Conservation (phyloP, 78 protist species). For the Emiliania huxleyi region DNA sequence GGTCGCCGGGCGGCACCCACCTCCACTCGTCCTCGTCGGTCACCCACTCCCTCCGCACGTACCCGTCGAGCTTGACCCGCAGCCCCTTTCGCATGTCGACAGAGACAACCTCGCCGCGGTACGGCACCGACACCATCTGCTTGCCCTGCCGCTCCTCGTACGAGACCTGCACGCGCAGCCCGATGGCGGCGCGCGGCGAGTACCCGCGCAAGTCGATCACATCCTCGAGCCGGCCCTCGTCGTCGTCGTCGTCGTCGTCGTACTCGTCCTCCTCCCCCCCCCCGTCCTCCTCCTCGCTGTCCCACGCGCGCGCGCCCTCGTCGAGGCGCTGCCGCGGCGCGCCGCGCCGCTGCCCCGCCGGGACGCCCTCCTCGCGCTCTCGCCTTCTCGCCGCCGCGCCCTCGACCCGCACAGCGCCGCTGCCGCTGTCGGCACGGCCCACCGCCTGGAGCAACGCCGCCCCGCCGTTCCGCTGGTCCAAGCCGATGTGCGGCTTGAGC, state of each 20-base stretch:
- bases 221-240: neutral
- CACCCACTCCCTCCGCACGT: constrained; percentile 24
- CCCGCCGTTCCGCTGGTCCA: neutral
- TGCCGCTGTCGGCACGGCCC: neutral
- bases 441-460: neutral
- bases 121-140: neutral
- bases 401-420: neutral
- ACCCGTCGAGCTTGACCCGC: constrained; percentile 20
- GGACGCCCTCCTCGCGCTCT: neutral
- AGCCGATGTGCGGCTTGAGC: neutral
- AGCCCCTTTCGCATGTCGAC: neutral
- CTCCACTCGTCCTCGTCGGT: constrained; percentile 21
- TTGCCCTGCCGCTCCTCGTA: constrained; percentile 26
- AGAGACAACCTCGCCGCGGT: neutral
- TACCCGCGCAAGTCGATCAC: neutral
- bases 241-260: neutral
- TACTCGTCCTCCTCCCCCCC: neutral
- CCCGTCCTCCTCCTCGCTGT: neutral
- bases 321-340: too few species aligned
- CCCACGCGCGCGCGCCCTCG: neutral
- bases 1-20: neutral
- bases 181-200: neutral
- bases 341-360: neutral
- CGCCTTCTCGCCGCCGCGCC: neutral
- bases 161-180: neutral